Conservation (phyloP, 208 protist genomes). For the Angomonas ambiguus region DNA sequence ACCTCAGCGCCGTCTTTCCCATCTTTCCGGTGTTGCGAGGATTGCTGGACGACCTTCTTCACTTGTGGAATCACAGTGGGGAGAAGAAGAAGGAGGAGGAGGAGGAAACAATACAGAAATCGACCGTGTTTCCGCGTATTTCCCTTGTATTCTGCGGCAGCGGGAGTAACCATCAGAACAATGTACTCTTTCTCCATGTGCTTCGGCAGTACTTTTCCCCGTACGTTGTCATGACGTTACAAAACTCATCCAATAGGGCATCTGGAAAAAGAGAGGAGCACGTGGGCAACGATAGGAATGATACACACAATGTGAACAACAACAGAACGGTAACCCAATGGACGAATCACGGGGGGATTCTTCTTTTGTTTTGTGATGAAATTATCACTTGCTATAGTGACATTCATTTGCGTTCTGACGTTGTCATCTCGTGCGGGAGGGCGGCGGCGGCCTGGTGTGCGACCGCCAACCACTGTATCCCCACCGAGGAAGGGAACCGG, state of each 20-base stretch:
- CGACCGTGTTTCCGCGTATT: slow-evolving; percentile 29
- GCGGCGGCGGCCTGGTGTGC: slow-evolving; percentile 34
- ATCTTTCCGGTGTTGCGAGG: slow-evolving; percentile 46
- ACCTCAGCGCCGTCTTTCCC: slow-evolving; percentile 58
- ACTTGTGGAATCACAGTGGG: background rate
- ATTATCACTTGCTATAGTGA: slow-evolving; percentile 35
- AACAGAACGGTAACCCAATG: slow-evolving; percentile 23
- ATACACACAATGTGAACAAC: too few relatives aligned
- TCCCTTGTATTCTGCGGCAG: slow-evolving; percentile 39
- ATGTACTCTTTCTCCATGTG: slow-evolving; percentile 32
- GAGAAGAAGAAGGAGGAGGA: too few relatives aligned
- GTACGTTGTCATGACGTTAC: slow-evolving; percentile 30
- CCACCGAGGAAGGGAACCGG: background rate
- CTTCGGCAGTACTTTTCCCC: slow-evolving; percentile 50
- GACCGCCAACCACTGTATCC: slow-evolving; percentile 18
- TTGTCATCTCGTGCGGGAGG: slow-evolving; percentile 63
- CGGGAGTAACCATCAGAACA: slow-evolving; percentile 17
- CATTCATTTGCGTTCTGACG: slow-evolving; percentile 51
- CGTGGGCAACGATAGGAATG: too few relatives aligned
- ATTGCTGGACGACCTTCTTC: slow-evolving; percentile 42
- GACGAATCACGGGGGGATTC: slow-evolving; percentile 49
- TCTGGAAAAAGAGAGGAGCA: too few relatives aligned
- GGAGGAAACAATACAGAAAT: too few relatives aligned
- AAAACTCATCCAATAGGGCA: too few relatives aligned
- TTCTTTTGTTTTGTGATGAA: slow-evolving; percentile 58